These are phyloP conservation scores for Penicillium palitans DNA, from an alignment of 2,329 filamentous ascomycete genomes.

Conservation along the genomic window DNA sequence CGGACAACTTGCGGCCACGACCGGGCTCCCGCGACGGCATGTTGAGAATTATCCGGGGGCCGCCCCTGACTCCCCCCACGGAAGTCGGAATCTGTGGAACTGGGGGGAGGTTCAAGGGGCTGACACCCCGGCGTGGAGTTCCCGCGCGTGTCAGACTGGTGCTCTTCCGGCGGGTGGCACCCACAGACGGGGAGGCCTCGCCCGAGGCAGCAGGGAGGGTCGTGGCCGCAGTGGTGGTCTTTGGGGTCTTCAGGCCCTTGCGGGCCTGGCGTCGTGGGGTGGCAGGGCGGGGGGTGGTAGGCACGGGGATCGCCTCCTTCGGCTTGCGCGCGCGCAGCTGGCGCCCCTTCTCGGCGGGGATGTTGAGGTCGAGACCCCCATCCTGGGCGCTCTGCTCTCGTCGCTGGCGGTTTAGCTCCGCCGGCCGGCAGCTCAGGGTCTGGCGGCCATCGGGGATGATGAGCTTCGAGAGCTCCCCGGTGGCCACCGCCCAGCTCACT, in stretches of 20 bases:
- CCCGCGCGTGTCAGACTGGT: conserved; percentile 4
- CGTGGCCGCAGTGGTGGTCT: conserved; percentile 62
- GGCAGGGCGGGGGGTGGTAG: conserved; percentile 55
- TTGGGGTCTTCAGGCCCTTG: conserved; percentile 51
- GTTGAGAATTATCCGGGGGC: background rate
- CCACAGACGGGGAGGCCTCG: conserved; percentile 26
- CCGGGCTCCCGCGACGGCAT: background rate
- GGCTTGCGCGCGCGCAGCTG: conserved; percentile 71
- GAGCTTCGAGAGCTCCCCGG: conserved; percentile 76
- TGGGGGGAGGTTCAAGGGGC: background rate
- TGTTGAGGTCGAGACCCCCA: conserved; percentile 35
- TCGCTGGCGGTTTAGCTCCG: conserved; percentile 70
- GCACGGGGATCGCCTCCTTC: conserved; percentile 37
- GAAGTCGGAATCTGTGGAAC: background rate
- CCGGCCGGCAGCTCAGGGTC: conserved; percentile 71
- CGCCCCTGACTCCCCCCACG: background rate
- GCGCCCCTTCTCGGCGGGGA: conserved; percentile 55
- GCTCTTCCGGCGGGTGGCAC: conserved; percentile 33
- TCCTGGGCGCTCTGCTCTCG: conserved; percentile 62
- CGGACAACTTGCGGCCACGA: background rate
- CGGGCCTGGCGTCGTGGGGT: conserved; percentile 55
- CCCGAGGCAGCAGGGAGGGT: conserved; percentile 43
- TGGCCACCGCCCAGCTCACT: conserved; percentile 81
- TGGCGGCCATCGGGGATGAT: conserved; percentile 76
- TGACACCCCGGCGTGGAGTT: background rate